Percentiles rank a stretch among this genome's conserved stretches.
phyloP scores from a whole-genome alignment of 805 yeast species.

The Ogataea haglerorum region DNA sequence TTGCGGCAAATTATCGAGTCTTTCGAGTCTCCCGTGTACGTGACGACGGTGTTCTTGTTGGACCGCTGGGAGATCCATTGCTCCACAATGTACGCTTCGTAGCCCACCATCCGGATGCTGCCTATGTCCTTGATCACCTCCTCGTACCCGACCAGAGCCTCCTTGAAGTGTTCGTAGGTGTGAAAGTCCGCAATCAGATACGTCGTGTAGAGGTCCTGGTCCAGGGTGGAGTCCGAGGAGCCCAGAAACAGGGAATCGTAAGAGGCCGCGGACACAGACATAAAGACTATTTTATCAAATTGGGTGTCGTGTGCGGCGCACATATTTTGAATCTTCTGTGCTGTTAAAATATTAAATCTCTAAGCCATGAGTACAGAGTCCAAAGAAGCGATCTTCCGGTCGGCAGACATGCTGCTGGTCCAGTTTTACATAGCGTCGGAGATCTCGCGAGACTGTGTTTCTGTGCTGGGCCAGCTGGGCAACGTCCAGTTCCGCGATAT shows the following conservation, averaged over 20 bases:
- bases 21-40: slow-evolving; percentile 80
- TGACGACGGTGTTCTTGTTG: slow-evolving; percentile 64
- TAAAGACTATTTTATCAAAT: not conserved
- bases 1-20: slow-evolving; percentile 58
- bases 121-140: slow-evolving; percentile 41
- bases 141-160: slow-evolving; percentile 36
- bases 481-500: slow-evolving; percentile 85
- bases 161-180: slow-evolving; percentile 44
- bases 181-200: slow-evolving; percentile 51
- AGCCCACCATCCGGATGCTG: slow-evolving; percentile 58
- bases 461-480: slow-evolving; percentile 83
- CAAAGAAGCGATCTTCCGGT: slow-evolving; percentile 35
- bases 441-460: slow-evolving; percentile 80
- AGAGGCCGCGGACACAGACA: slow-evolving; percentile 5
- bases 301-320: slow-evolving; percentile 11
- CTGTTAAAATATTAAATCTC: slow-evolving; percentile 9
- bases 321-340: slow-evolving; percentile 7
- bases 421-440: slow-evolving; percentile 91
- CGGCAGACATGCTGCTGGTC: slow-evolving; percentile 95
- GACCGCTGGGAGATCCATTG: slow-evolving; percentile 86
- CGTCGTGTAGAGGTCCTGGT: slow-evolving; percentile 10
- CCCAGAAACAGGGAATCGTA: not conserved
- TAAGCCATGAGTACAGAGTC: slow-evolving; percentile 18
- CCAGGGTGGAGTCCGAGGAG: not conserved
- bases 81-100: slow-evolving; percentile 87